Percentiles rank a stretch among this genome's conserved stretches.
These are phyloP conservation scores for Pichia californica DNA, from an alignment of 805 yeast species.

Conservation along the genomic window DNA sequence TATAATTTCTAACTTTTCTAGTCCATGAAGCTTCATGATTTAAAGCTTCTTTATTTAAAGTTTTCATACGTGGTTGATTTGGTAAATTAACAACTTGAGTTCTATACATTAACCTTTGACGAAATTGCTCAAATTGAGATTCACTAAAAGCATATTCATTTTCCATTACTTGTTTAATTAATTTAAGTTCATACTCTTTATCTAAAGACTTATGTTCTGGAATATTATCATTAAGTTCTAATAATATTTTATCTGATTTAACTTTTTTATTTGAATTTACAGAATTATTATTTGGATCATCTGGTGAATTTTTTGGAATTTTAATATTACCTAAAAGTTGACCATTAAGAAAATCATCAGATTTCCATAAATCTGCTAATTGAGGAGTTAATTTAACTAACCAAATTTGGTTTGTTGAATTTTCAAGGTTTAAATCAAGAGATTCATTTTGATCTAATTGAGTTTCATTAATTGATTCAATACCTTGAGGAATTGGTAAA, in stretches of 20 bases:
- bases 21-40: slow-evolving; percentile 30
- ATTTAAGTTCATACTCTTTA: slow-evolving; percentile 71
- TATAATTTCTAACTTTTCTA: slow-evolving; percentile 19
- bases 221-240: slow-evolving; percentile 46
- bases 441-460: slow-evolving; percentile 49
- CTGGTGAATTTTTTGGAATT: slow-evolving; percentile 41
- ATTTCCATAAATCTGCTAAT: slow-evolving; percentile 74
- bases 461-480: slow-evolving; percentile 30
- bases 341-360: slow-evolving; percentile 56
- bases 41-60: slow-evolving; percentile 32
- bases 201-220: slow-evolving; percentile 58
- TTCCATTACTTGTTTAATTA: slow-evolving; percentile 72
- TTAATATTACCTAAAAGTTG: slow-evolving; percentile 75
- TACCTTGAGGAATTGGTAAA: slow-evolving; percentile 30
- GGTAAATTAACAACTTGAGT: slow-evolving; percentile 49
- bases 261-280: neutral
- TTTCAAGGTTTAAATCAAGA: slow-evolving; percentile 65
- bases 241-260: slow-evolving; percentile 37
- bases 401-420: slow-evolving; percentile 76
- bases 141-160: slow-evolving; percentile 88
- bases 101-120: slow-evolving; percentile 39
- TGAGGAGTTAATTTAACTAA: slow-evolving; percentile 85
- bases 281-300: neutral
- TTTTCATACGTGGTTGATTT: slow-evolving; percentile 41
- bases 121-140: slow-evolving; percentile 62